Evolutionary conservation across 352 stramenopile species (phyloP), one percentile per base, ranked within the genome.

Genomic region (Phytophthora ohioensis): DNA sequence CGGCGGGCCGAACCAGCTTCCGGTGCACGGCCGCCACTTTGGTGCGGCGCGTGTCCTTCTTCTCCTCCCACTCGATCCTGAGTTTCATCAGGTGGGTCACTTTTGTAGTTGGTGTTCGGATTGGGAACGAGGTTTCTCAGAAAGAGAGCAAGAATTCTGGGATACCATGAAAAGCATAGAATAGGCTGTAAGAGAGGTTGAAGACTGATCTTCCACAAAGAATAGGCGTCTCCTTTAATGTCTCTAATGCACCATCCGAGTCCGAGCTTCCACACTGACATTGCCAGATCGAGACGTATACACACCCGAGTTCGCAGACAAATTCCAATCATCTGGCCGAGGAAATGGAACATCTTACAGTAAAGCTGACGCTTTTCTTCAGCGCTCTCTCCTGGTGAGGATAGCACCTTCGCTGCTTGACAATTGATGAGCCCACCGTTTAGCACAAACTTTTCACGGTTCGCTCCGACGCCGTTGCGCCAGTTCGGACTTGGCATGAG

Each of bases 291-390:
- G 1, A 96, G 74, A 11, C 86, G 85, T 15, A 95, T 74, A 21
- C 88, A 91, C 1, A 97, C 88, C 1, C 84, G 73, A 46, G 84
- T 97, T 8, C 92, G 84, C 7, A 98, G 72, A 46, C 91, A 92
- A 35, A 93, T 92, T 1, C 91, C 93, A 9, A 98, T 79, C 69
- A 98, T 89, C 66, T 98, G 87, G 1, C 93, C 93, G 11, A 98
- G 58, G 51, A 98, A 98, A 42, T 85, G 78, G 46, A 94, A 96
- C 85, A 97, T 96, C 52, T 97, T 88, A 15, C 79, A 71, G 34
- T 91, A 80, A 1, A 97, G 59, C 42, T 91, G 81, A 1, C 81
- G 75, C 52, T 81, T 82, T 15, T 91, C 76, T 42, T 89, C 73
- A 0, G 64, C 34, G 32, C 76, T 85, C 57, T 91, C 80, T 36